phyloP scores from a whole-genome alignment of 140 eudicot genomes.

The Bidens hawaiensis region DNA sequence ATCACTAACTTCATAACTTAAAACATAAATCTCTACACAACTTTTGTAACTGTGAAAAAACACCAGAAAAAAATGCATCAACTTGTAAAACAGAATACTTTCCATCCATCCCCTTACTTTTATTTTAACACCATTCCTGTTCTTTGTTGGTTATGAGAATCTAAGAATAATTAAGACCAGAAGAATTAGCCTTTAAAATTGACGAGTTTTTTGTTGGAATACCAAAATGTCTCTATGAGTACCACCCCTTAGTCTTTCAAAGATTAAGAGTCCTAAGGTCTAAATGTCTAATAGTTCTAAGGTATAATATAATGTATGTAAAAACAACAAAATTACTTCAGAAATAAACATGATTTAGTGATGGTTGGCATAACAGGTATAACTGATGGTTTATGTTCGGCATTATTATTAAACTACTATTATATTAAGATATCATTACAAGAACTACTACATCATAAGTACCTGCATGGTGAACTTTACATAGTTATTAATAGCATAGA shows the following conservation, averaged over 20 bases:
- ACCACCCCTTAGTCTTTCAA: not conserved
- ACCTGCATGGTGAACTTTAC: conserved; percentile 81
- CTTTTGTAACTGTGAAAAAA: not conserved
- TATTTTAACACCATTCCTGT: not conserved
- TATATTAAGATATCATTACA: not conserved
- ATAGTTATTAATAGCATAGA: conserved; percentile 87
- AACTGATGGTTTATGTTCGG: not conserved
- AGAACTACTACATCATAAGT: no score
- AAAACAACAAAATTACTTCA: not conserved
- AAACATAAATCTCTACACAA: not conserved
- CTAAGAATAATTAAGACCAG: not conserved
- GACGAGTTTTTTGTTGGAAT: not conserved
- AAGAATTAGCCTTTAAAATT: not conserved
- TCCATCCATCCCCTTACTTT: not conserved
- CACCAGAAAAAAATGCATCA: not conserved
- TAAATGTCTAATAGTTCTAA: no score
- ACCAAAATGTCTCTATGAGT: not conserved
- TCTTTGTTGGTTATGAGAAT: not conserved
- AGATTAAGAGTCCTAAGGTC: not conserved
- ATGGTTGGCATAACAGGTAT: not conserved
- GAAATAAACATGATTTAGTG: no score
- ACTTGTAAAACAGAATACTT: not conserved
- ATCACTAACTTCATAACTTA: conserved; percentile 6
- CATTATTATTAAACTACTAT: not conserved
- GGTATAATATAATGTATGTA: no score